A percentile compares a stretch with the other conserved stretches of the same genome.
phyloP scores from a whole-genome alignment of 768 basidiomycete species.

The Mycena alexandri region DNA sequence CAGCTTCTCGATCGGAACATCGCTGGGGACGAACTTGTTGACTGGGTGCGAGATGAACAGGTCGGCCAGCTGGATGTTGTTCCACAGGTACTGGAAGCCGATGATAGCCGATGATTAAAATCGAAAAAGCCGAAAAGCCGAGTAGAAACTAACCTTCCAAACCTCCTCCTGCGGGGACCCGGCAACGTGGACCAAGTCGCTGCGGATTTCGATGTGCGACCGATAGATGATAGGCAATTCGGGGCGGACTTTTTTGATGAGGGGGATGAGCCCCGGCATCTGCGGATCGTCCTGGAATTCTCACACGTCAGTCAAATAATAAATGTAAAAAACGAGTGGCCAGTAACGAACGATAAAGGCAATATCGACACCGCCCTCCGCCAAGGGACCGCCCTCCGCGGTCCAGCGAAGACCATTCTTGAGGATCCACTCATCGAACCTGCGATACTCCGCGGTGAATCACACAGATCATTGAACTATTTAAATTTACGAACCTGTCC shows the following conservation, averaged over 20 bases:
- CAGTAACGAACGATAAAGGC: constrained; percentile 81
- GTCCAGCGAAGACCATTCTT: constrained; percentile 94
- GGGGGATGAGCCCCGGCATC: constrained; percentile 94
- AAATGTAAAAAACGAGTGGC: background rate
- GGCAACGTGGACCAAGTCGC: constrained; percentile 84
- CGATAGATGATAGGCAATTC: constrained; percentile 92
- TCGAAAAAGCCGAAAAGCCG: background rate
- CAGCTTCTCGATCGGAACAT: constrained; percentile 80
- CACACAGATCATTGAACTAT: background rate
- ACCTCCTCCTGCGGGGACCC: constrained; percentile 91
- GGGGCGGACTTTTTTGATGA: constrained; percentile 88
- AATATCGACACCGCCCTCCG: constrained; percentile 86
- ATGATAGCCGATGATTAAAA: constrained; percentile 1
- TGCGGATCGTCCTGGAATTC: constrained; percentile 80
- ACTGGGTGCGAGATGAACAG: constrained; percentile 95
- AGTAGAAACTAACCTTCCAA: constrained; percentile 59
- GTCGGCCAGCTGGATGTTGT: constrained; percentile 91
- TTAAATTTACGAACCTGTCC: constrained; percentile 47
- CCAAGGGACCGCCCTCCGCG: constrained; percentile 85
- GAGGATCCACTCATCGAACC: constrained; percentile 89
- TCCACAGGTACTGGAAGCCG: constrained; percentile 82
- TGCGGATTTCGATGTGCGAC: constrained; percentile 94
- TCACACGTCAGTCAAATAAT: constrained; percentile 6
- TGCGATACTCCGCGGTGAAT: constrained; percentile 30
- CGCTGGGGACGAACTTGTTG: constrained; percentile 91